Evolutionary conservation across 2,329 filamentous ascomycete species (phyloP).

Genomic region (Fusarium acutatum): DNA sequence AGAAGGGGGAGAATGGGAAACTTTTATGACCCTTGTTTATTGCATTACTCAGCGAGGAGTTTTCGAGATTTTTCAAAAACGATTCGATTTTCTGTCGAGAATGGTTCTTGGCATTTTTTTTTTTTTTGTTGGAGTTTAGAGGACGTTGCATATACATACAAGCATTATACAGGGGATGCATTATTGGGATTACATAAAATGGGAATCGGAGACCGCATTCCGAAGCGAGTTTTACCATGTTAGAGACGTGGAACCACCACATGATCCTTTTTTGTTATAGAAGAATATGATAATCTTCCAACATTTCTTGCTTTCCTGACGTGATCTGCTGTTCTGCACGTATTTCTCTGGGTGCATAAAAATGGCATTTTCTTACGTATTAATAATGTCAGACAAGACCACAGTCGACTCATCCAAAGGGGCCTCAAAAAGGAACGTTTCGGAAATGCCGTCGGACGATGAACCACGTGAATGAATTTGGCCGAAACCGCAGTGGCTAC

Average conservation of each 20-base stretch:
- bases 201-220: slow-evolving; percentile 8
- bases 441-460: slow-evolving; percentile 19
- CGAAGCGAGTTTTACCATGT: slow-evolving; percentile 27
- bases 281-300: slow-evolving; percentile 19
- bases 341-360: background rate
- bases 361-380: slow-evolving; percentile 4
- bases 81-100: background rate
- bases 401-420: slow-evolving; percentile 8
- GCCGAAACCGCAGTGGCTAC: slow-evolving; percentile 10
- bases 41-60: slow-evolving; percentile 38
- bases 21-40: slow-evolving; percentile 23
- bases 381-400: slow-evolving; percentile 8
- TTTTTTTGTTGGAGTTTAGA: slow-evolving; percentile 30
- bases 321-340: background rate
- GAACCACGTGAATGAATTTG: slow-evolving; percentile 22
- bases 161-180: background rate
- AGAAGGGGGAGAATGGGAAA: slow-evolving; percentile 17
- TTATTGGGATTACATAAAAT: slow-evolving; percentile 21
- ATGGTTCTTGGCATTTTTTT: slow-evolving; percentile 10
- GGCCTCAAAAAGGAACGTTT: background rate
- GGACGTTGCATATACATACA: background rate
- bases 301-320: background rate
- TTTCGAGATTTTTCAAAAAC: slow-evolving; percentile 30
- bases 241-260: slow-evolving; percentile 9
- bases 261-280: background rate